phyloP scores from a whole-genome alignment of 495 filamentous ascomycete species.

The Aspergillus nanangensis region DNA sequence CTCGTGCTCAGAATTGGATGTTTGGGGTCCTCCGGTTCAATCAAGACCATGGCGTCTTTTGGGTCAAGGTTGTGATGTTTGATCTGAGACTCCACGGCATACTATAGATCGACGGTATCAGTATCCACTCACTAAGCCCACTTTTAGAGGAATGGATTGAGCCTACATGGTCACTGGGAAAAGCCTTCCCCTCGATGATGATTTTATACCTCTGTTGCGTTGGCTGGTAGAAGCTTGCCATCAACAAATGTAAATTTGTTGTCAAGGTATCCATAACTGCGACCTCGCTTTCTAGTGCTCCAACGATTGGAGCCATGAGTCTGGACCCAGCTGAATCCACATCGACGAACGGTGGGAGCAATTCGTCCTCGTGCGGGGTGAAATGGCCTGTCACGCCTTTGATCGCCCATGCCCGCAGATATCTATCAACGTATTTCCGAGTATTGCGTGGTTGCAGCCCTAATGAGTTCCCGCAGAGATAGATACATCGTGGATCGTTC shows the following conservation, averaged over 20 bases:
- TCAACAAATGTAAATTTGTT: conserved; percentile 83
- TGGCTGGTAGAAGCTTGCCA: conserved; percentile 89
- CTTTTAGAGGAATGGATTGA: not conserved
- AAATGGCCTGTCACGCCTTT: conserved; percentile 96
- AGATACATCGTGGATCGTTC: conserved; percentile 55
- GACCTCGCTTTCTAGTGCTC: conserved; percentile 75
- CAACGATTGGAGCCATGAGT: conserved; percentile 78
- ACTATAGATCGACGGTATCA: conserved; percentile 47
- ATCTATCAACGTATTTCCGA: conserved; percentile 63
- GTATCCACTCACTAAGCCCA: conserved; percentile 9
- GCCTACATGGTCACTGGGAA: conserved; percentile 82
- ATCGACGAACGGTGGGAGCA: conserved; percentile 75
- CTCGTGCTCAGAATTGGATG: conserved; percentile 59
- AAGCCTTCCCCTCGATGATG: conserved; percentile 89
- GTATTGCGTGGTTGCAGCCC: conserved; percentile 81
- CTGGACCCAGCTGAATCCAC: conserved; percentile 68
- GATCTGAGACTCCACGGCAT: conserved; percentile 84
- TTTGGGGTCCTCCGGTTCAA: conserved; percentile 56
- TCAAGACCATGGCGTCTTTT: conserved; percentile 66
- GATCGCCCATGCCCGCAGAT: conserved; percentile 82
- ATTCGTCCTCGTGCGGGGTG: conserved; percentile 68
- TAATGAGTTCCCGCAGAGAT: conserved; percentile 95
- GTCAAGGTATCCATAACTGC: conserved; percentile 93
- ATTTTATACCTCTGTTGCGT: conserved; percentile 75
- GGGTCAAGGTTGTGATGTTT: conserved; percentile 68